Conservation (phyloP, 805 yeast species). For the Pichia gijzeniarum region DNA sequence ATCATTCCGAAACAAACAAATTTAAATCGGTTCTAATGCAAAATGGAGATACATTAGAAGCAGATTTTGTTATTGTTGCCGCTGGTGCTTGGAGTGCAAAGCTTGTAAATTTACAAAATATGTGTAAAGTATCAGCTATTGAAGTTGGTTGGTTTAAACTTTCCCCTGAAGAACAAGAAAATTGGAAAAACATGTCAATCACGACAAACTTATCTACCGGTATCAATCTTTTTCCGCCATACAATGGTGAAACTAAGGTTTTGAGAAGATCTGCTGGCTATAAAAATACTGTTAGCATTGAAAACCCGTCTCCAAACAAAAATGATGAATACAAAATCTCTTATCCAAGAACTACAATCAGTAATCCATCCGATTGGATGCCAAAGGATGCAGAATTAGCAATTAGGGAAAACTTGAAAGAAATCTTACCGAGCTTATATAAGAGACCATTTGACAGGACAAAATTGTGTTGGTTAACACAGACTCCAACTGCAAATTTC, state of each 20-base stretch:
- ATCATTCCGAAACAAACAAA: slow-evolving; percentile 10
- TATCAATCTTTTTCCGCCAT: slow-evolving; percentile 25
- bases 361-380: slow-evolving; percentile 22
- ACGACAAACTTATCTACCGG: slow-evolving; percentile 26
- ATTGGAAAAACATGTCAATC: slow-evolving; percentile 24
- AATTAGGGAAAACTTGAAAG: slow-evolving; percentile 18
- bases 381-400: slow-evolving; percentile 23
- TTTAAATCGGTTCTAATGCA: slow-evolving; percentile 17
- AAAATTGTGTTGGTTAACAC: slow-evolving; percentile 25
- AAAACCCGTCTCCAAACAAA: slow-evolving; percentile 17
- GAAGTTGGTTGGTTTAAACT: slow-evolving; percentile 25
- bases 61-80: slow-evolving; percentile 21
- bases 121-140: slow-evolving; percentile 17
- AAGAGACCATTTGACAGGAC: slow-evolving; percentile 23
- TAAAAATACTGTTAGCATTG: slow-evolving; percentile 17
- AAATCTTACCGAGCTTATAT: slow-evolving; percentile 21
- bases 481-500: slow-evolving; percentile 22
- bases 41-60: slow-evolving; percentile 9
- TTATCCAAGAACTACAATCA: slow-evolving; percentile 20
- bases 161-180: slow-evolving; percentile 18
- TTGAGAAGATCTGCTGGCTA: slow-evolving; percentile 25
- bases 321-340: slow-evolving; percentile 13
- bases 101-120: slow-evolving; percentile 18
- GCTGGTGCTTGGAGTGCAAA: slow-evolving; percentile 27
- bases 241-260: slow-evolving; percentile 23